These are phyloP conservation scores for Tricholoma matsutake DNA, from an alignment of 768 basidiomycete species.

Conservation along the genomic window DNA sequence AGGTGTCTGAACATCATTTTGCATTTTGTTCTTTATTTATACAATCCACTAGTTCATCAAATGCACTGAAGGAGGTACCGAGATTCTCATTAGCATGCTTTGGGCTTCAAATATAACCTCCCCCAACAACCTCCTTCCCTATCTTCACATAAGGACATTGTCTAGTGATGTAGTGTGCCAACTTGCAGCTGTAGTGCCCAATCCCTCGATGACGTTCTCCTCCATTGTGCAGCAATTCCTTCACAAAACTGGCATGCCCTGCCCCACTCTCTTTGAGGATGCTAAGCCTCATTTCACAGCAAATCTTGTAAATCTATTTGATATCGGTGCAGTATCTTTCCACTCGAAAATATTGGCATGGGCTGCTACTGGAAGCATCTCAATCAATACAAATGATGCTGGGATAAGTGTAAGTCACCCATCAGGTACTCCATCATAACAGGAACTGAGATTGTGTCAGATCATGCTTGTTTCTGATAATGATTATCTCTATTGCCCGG, in stretches of 20 bases:
- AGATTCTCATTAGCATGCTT: slow-evolving; percentile 2
- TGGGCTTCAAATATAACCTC: slow-evolving; percentile 7
- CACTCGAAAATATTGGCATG: slow-evolving; percentile 4
- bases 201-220: background rate
- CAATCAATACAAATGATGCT: background rate
- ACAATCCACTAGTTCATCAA: background rate
- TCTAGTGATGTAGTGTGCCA: background rate
- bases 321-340: background rate
- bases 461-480: background rate
- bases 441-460: background rate
- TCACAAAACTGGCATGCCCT: background rate
- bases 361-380: slow-evolving; percentile 3
- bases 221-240: background rate
- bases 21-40: background rate
- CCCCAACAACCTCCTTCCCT: background rate
- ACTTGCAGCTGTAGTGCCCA: background rate
- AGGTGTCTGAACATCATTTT: background rate
- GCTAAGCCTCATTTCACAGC: background rate
- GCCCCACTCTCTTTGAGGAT: background rate
- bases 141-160: background rate
- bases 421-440: background rate
- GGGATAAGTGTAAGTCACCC: background rate
- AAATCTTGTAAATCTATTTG: background rate
- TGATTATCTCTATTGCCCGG: background rate
- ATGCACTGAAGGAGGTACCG: slow-evolving; percentile 2